A percentile compares a stretch with the other conserved stretches of the same genome.
Evolutionary conservation across 2,329 filamentous ascomycete genomes (phyloP).

Genomic region (Camptophora hylomeconis): DNA sequence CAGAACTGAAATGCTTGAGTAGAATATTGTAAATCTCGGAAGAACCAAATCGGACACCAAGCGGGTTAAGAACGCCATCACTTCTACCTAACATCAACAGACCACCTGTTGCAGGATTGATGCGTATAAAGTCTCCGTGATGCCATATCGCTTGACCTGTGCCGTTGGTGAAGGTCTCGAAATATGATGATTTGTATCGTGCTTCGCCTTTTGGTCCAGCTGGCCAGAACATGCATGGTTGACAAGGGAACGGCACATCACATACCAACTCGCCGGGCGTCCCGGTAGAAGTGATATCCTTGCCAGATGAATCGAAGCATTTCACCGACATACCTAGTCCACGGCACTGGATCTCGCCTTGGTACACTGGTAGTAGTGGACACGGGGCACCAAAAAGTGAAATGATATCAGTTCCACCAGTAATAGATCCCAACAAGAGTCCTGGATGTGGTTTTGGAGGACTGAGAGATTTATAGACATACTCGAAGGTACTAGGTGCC

Average conservation of each 20-base stretch:
- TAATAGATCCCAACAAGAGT: slow-evolving; percentile 87
- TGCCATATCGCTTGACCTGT: slow-evolving; percentile 55
- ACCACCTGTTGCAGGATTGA: slow-evolving; percentile 60
- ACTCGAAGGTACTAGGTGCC: slow-evolving; percentile 82
- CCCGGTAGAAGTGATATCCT: slow-evolving; percentile 45
- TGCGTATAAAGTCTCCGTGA: slow-evolving; percentile 78
- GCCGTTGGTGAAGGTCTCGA: slow-evolving; percentile 55
- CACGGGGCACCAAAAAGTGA: slow-evolving; percentile 84
- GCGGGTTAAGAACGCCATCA: slow-evolving; percentile 85
- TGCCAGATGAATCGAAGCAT: slow-evolving; percentile 41
- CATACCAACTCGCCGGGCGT: slow-evolving; percentile 83
- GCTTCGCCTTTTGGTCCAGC: slow-evolving; percentile 50
- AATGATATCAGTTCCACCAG: slow-evolving; percentile 91
- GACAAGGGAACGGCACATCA: slow-evolving; percentile 72
- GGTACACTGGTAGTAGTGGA: slow-evolving; percentile 57
- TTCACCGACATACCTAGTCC: slow-evolving; percentile 67
- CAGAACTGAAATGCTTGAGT: slow-evolving; percentile 62
- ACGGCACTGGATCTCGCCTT: slow-evolving; percentile 64
- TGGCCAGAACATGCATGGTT: slow-evolving; percentile 77
- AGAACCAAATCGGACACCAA: slow-evolving; percentile 80
- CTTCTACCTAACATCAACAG: slow-evolving; percentile 84
- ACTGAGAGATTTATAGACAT: slow-evolving; percentile 57
- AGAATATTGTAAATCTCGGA: slow-evolving; percentile 97
- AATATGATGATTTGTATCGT: slow-evolving; percentile 80
- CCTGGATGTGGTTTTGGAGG: slow-evolving; percentile 48